phyloP scores from a whole-genome alignment of 345 rosid species.

The Eucalyptus tenuipes region DNA sequence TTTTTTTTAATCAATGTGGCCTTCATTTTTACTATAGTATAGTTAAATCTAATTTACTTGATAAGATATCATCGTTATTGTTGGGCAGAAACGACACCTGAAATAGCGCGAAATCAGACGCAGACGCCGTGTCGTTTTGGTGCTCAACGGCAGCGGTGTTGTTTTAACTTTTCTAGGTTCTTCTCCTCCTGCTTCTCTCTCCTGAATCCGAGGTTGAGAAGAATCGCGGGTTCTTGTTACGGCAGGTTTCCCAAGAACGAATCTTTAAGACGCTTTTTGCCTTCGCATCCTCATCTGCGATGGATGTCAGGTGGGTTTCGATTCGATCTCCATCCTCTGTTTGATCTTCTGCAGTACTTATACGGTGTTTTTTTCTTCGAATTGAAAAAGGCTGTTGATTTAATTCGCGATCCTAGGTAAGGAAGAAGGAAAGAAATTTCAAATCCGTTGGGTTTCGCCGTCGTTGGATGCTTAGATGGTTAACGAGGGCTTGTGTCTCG shows the following conservation, averaged over 20 bases:
- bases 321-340: neutral
- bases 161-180: neutral
- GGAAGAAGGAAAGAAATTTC: neutral
- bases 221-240: neutral
- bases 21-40: neutral
- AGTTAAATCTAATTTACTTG: neutral
- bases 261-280: neutral
- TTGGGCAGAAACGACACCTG: neutral
- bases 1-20: neutral
- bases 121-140: neutral
- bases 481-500: neutral
- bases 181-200: neutral
- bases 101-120: neutral
- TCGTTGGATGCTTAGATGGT: neutral
- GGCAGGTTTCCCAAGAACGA: neutral
- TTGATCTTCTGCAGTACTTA: neutral
- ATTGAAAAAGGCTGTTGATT: neutral
- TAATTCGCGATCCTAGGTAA: neutral
- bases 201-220: neutral
- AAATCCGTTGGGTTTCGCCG: neutral
- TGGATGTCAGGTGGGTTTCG: neutral
- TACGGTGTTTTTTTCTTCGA: neutral
- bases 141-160: neutral
- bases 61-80: neutral
- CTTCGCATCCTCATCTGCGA: neutral